These are phyloP conservation scores for Bretschneidera sinensis DNA, from an alignment of 345 rosid genomes.

Conservation along the genomic window DNA sequence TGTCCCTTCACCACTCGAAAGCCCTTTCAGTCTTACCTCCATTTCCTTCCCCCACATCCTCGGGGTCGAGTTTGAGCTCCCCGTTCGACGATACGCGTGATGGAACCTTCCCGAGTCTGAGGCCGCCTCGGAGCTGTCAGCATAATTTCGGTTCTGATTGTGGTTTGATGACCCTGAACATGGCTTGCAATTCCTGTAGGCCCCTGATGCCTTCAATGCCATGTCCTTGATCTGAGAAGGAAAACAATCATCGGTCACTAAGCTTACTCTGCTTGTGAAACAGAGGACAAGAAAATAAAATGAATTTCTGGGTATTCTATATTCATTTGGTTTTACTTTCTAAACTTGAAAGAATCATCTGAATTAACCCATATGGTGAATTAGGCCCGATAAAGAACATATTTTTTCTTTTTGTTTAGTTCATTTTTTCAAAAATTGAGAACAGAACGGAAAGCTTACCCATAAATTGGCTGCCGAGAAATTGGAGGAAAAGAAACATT, in stretches of 20 bases:
- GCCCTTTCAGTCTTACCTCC: constrained; percentile 74
- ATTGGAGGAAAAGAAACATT: not conserved
- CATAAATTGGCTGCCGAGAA: not conserved
- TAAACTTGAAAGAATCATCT: too few species aligned
- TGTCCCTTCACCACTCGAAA: constrained; percentile 89
- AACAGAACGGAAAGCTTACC: not conserved
- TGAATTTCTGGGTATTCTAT: not conserved
- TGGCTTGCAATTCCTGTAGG: constrained; percentile 83
- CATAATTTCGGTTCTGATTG: constrained; percentile 40
- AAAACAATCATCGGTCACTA: not conserved
- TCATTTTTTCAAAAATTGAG: not conserved
- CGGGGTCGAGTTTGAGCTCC: constrained; percentile 63
- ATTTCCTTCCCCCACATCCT: constrained; percentile 69
- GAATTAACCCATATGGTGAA: too few species aligned
- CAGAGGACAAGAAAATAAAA: not conserved
- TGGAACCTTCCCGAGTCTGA: constrained; percentile 68
- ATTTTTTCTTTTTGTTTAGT: too few species aligned
- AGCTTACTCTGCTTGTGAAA: not conserved
- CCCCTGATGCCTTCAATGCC: constrained; percentile 91
- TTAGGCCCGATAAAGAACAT: too few species aligned
- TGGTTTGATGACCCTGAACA: constrained; percentile 67
- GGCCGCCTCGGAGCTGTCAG: constrained; percentile 58
- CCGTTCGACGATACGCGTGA: constrained; percentile 64
- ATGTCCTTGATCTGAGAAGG: constrained; percentile 78
- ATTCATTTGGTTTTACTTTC: too few species aligned